Percentiles rank a stretch among this genome's conserved stretches.
Conservation (phyloP, 1,139 yeast species). For the Yamadazyma atlantica region DNA sequence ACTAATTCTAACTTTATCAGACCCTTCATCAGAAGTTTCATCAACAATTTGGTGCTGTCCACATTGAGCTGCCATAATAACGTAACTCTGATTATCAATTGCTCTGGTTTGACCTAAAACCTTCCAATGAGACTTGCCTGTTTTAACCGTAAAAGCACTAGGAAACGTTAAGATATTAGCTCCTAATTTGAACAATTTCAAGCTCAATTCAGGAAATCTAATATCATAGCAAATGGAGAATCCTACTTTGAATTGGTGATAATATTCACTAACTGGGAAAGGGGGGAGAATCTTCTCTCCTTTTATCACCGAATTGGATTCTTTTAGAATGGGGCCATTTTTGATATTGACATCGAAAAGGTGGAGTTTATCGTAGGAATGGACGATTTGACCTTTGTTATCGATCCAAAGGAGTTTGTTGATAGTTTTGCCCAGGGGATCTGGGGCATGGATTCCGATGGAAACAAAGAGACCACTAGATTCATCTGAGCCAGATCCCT, state of each 20-base stretch:
- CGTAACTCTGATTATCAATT: constrained; percentile 82
- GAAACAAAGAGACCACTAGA: constrained; percentile 31
- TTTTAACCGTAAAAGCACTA: constrained; percentile 87
- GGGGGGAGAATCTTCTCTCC: constrained; percentile 61
- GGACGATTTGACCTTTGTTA: constrained; percentile 58
- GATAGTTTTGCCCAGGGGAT: constrained; percentile 51
- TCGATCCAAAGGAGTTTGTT: constrained; percentile 60
- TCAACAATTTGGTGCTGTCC: constrained; percentile 63
- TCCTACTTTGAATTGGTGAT: constrained; percentile 56
- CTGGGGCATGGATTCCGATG: constrained; percentile 84
- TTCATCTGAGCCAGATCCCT: constrained; percentile 7
- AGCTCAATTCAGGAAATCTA: constrained; percentile 81
- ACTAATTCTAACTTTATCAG: constrained; percentile 45
- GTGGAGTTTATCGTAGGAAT: constrained; percentile 82
- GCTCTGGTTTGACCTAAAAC: constrained; percentile 79
- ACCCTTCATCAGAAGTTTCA: constrained; percentile 28
- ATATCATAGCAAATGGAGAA: constrained; percentile 84
- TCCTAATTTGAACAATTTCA: constrained; percentile 64
- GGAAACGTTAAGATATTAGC: constrained; percentile 83
- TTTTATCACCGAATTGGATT: constrained; percentile 79
- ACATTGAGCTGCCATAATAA: constrained; percentile 88
- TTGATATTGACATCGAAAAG: constrained; percentile 84
- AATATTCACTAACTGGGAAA: constrained; percentile 27
- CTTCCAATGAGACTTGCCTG: constrained; percentile 93
- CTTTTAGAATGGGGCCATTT: constrained; percentile 71